Percentiles rank a stretch among this genome's conserved stretches.
phyloP scores from a whole-genome alignment of 805 yeast species.

The Wickerhamiella dianesei region DNA sequence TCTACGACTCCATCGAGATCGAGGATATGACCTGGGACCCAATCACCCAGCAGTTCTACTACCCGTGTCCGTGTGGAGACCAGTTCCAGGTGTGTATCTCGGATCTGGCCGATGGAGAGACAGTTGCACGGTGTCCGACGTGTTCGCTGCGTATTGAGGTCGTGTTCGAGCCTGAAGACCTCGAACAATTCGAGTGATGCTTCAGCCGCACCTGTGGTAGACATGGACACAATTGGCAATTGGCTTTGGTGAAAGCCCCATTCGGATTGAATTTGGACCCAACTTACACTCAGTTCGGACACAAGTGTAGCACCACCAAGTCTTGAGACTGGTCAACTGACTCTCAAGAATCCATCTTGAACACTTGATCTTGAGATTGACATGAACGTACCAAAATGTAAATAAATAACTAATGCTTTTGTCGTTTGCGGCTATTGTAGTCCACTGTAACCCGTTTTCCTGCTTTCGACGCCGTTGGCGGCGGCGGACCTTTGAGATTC shows the following conservation, averaged over 20 bases:
- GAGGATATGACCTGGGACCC: constrained; percentile 93
- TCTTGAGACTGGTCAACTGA: too few species aligned
- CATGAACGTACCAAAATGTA: background rate
- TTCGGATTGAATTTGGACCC: too few species aligned
- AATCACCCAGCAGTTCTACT: constrained; percentile 65
- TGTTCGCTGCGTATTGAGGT: constrained; percentile 90
- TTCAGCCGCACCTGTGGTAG: too few species aligned
- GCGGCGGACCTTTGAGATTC: background rate
- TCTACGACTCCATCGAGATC: constrained; percentile 87
- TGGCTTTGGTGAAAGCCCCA: too few species aligned
- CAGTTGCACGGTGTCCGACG: constrained; percentile 87
- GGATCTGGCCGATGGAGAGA: constrained; percentile 77
- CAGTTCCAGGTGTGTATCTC: constrained; percentile 73
- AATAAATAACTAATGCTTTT: background rate
- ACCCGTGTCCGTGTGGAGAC: constrained; percentile 98
- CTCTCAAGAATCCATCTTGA: too few species aligned
- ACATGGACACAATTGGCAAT: too few species aligned
- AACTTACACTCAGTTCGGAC: too few species aligned
- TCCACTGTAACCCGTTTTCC: background rate
- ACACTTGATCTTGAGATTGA: too few species aligned
- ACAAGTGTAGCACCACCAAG: too few species aligned
- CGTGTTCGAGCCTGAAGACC: constrained; percentile 53
- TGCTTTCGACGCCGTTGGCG: constrained; percentile 6
- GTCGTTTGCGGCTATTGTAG: background rate
- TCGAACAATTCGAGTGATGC: constrained; percentile 13